Base-by-base conservation (phyloP, 1,139 yeast genomes). In the Arxiozyma slooffiae region DNA sequence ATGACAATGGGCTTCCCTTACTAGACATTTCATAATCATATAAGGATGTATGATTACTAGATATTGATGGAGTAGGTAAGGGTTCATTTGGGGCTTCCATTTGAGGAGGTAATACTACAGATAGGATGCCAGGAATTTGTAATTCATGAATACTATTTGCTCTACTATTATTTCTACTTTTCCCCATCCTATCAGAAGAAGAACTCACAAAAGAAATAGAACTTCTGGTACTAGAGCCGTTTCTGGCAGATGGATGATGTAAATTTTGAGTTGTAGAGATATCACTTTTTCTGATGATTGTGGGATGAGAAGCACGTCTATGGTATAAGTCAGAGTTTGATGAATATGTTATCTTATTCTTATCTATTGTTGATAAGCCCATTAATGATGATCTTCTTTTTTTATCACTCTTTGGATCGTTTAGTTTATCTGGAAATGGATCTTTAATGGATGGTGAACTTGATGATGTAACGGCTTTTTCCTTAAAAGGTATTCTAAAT, bases 401-500 rank as follows among this genome's bases (percentile, higher is more conserved):
- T 47, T 49, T 40, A 17, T 48, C 47, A 9, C n/a, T 23, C 8
- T 38, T 45, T 23, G 42, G 41, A 17, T 42, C 38, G 34, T 30
- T 37, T 20, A 38, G n/a, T 34, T 42, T 42, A 42, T 42, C 45
- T 4, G 16, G 20, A 16, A 30, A 42, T 34, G 22, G 16, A 42
- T 42, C 45, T 30, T 17, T 16, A 11, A 17, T 26, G 7, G 23
- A 24, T 9, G 45, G 26, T n/a, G 45, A 42, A 8, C 24, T 22
- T 7, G 22, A n/a, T 7, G 41, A 23, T 5, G 44, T 24, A 5
- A 37, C 21, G 7, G 22, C 16, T 5, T 38, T 38, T 20, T 79
- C 82, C 57, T 80, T 84, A 58, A 81, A 81, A 0, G 87, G 87
- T 20, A 79, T 71, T 58, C 87, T 71, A 61, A 81, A 81, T 1